phyloP scores from a whole-genome alignment of 1,284 basidiomycete species.

The Cutaneotrichosporon sp. region DNA sequence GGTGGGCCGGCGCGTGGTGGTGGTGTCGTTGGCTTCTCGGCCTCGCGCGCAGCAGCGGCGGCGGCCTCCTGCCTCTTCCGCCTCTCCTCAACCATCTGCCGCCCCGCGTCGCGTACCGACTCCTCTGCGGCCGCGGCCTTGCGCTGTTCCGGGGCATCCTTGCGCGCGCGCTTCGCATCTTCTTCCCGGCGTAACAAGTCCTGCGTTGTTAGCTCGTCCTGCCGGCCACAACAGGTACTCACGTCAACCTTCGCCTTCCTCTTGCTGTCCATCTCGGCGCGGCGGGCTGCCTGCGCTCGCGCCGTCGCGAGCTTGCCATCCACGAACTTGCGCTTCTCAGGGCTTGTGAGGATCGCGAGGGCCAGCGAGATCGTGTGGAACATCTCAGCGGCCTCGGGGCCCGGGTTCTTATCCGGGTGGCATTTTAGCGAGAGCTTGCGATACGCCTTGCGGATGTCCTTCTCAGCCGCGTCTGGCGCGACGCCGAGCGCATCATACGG shows the following conservation, averaged over 20 bases:
- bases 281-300: conserved; percentile 69
- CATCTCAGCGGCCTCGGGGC: conserved; percentile 62
- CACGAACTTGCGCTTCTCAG: conserved; percentile 74
- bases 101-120: conserved; percentile 74
- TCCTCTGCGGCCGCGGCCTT: conserved; percentile 62
- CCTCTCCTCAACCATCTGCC: conserved; percentile 66
- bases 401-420: conserved; percentile 70
- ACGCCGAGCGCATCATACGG: conserved; percentile 76
- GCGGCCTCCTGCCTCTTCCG: conserved; percentile 28
- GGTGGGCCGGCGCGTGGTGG: conserved; percentile 13
- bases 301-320: conserved; percentile 76
- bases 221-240: conserved; percentile 21
- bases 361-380: conserved; percentile 87
- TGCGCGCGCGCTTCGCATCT: conserved; percentile 65
- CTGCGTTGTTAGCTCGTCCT: conserved; percentile 44
- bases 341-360: conserved; percentile 81
- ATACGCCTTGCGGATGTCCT: conserved; percentile 81
- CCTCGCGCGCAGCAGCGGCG: conserved; percentile 24
- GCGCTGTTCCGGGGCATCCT: conserved; percentile 61
- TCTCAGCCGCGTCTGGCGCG: conserved; percentile 68
- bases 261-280: conserved; percentile 73
- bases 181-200: conserved; percentile 82
- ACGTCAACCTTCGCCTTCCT: conserved; percentile 70
- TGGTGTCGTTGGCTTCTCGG: background rate
- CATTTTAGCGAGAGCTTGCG: conserved; percentile 79